These are phyloP conservation scores for Beauveria scarabaeidicola DNA, from an alignment of 2,329 filamentous ascomycete genomes.

Conservation along the genomic window DNA sequence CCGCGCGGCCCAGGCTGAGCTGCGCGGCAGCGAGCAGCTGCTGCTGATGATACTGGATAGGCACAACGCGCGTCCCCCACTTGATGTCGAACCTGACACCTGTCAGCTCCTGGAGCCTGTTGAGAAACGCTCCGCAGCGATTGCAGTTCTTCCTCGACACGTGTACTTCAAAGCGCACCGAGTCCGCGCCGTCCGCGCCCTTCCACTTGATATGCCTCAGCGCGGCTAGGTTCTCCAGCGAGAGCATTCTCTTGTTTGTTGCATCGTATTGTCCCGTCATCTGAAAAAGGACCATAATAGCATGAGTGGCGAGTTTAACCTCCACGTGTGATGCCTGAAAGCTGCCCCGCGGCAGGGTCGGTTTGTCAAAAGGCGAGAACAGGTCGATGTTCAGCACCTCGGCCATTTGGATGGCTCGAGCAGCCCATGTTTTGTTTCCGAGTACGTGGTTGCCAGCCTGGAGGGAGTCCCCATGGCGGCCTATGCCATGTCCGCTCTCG, in stretches of 20 bases:
- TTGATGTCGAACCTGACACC: conserved; percentile 20
- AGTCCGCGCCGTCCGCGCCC: conserved; percentile 17
- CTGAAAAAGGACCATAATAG: conserved; percentile 21
- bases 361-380: conserved; percentile 21
- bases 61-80: conserved; percentile 21
- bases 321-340: conserved; percentile 30
- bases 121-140: conserved; percentile 20
- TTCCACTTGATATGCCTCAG: conserved; percentile 19
- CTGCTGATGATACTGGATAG: background rate
- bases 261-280: background rate
- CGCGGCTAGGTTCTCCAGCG: conserved; percentile 14
- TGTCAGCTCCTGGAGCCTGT: conserved; percentile 19
- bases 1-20: background rate
- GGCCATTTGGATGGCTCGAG: conserved; percentile 22
- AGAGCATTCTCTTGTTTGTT: conserved; percentile 14
- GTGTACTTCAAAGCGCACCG: conserved; percentile 22
- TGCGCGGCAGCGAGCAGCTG: background rate
- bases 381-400: conserved; percentile 22
- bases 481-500: conserved; percentile 20
- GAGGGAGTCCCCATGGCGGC: conserved; percentile 22
- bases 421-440: conserved; percentile 24
- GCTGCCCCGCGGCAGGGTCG: conserved; percentile 4
- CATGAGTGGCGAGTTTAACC: conserved; percentile 30
- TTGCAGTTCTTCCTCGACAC: conserved; percentile 27
- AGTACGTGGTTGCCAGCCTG: conserved; percentile 19